Evolutionary conservation across 2,329 filamentous ascomycete species (phyloP).

Genomic region (Colletotrichum tamarilloi): DNA sequence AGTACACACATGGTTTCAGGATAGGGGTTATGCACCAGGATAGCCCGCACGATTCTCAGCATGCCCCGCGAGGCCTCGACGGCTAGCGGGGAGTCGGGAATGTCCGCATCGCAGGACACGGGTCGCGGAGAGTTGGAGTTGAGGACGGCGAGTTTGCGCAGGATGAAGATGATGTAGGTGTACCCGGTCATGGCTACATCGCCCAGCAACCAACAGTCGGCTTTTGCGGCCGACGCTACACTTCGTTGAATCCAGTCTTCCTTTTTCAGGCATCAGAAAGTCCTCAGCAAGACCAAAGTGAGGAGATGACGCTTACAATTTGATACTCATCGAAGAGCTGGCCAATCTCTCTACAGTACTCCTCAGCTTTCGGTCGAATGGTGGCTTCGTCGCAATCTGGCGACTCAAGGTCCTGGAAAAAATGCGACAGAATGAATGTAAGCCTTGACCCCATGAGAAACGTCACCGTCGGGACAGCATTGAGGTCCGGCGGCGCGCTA

Average conservation of each 20-base stretch:
- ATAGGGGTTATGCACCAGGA: constrained; percentile 39
- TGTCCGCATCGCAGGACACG: constrained; percentile 41
- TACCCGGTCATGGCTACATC: constrained; percentile 45
- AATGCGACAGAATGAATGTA: constrained; percentile 44
- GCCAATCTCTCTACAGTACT: constrained; percentile 42
- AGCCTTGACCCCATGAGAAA: constrained; percentile 44
- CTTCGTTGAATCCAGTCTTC: constrained; percentile 39
- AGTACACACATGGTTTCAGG: constrained; percentile 40
- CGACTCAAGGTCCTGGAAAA: constrained; percentile 38
- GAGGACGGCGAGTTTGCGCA: constrained; percentile 38
- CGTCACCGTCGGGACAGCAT: constrained; percentile 40
- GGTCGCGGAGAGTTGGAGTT: constrained; percentile 42
- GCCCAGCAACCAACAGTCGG: constrained; percentile 39
- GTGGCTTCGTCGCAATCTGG: constrained; percentile 32
- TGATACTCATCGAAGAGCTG: constrained; percentile 43
- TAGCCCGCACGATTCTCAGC: constrained; percentile 36
- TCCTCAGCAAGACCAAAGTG: too few species aligned
- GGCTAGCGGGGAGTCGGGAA: constrained; percentile 43
- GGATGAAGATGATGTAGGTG: constrained; percentile 47
- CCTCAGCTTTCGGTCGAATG: constrained; percentile 42
- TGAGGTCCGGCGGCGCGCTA: constrained; percentile 28
- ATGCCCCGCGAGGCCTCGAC: constrained; percentile 41
- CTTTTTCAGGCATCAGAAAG: constrained; percentile 20
- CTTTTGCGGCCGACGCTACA: constrained; percentile 37
- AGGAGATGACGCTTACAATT: constrained; percentile 8